Conservation (phyloP, 768 basidiomycete genomes). For the Auricularia sp. region DNA sequence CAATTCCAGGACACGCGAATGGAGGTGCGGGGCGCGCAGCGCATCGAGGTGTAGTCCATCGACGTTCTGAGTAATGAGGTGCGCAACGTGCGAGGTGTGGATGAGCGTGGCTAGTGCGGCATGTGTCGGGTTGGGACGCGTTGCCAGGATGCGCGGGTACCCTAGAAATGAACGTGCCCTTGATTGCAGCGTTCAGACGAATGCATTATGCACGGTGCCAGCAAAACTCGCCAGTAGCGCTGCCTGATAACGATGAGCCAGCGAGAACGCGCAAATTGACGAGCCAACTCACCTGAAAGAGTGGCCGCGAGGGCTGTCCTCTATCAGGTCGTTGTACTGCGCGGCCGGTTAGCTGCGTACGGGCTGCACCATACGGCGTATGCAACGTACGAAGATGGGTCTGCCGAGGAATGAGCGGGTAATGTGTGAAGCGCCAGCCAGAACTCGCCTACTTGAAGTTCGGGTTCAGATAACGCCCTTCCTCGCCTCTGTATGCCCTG, state of each 20-base stretch:
- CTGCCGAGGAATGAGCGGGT: constrained; percentile 6
- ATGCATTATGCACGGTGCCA: background rate
- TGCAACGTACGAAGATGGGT: constrained; percentile 14
- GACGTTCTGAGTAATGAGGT: constrained; percentile 76
- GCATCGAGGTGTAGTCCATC: constrained; percentile 90
- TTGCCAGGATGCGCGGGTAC: constrained; percentile 77
- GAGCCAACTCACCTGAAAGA: constrained; percentile 48
- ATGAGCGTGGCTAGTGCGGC: constrained; percentile 78
- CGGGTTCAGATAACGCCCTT: constrained; percentile 85
- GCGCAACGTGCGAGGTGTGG: constrained; percentile 46
- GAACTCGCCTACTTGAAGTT: constrained; percentile 58
- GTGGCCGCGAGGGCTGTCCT: constrained; percentile 55
- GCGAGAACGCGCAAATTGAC: background rate
- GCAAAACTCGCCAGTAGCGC: constrained; percentile 61
- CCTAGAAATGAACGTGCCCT: constrained; percentile 70
- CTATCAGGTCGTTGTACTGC: constrained; percentile 76
- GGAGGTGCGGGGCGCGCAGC: constrained; percentile 27
- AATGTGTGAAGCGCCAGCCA: background rate
- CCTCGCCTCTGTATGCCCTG: constrained; percentile 79
- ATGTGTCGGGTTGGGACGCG: constrained; percentile 83
- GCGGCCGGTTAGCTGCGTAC: constrained; percentile 7
- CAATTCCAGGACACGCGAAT: constrained; percentile 58
- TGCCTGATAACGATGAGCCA: constrained; percentile 35
- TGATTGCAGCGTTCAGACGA: background rate
- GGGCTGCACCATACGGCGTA: background rate